Percentiles rank a stretch among this genome's conserved stretches.
phyloP scores from a whole-genome alignment of 192 early-diverging fungal species.

The Diversispora epigaea region DNA sequence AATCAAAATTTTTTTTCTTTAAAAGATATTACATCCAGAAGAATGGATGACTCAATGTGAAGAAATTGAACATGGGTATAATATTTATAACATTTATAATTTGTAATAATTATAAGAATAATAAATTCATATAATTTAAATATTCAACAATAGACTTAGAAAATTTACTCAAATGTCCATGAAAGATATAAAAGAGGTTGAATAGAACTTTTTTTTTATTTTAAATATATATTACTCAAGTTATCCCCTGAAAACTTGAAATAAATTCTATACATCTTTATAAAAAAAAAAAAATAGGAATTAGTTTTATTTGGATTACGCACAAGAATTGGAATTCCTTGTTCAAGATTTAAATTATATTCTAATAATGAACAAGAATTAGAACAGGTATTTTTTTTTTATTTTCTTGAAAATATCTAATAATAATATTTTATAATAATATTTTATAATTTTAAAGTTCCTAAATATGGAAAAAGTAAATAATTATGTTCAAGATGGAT shows the following conservation, averaged over 20 bases:
- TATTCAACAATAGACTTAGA: constrained; percentile 19
- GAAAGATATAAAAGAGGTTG: constrained; percentile 34
- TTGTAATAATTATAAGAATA: neutral
- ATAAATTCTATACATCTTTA: constrained; percentile 1
- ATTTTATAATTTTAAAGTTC: neutral
- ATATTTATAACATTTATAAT: neutral
- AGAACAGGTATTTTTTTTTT: constrained; percentile 39
- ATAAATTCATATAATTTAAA: neutral
- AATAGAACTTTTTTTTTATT: too few relatives aligned
- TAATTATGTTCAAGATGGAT: constrained; percentile 11
- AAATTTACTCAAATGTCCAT: constrained; percentile 22
- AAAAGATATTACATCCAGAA: constrained; percentile 53
- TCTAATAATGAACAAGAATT: constrained; percentile 36
- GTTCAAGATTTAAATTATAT: constrained; percentile 34
- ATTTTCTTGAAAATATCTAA: too few relatives aligned
- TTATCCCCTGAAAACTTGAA: neutral
- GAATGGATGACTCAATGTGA: constrained; percentile 52
- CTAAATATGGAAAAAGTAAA: constrained; percentile 27
- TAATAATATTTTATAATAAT: too few relatives aligned
- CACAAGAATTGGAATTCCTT: constrained; percentile 45
- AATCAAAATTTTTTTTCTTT: neutral
- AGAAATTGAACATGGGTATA: constrained; percentile 47
- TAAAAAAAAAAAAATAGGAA: constrained; percentile 35
- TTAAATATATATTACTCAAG: constrained; percentile 3
- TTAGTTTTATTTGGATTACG: constrained; percentile 52